A percentile compares a stretch with the other conserved stretches of the same genome.
Evolutionary conservation across 1,139 yeast genomes (phyloP).

Genomic region (Blastobotrys malaysiensis): DNA sequence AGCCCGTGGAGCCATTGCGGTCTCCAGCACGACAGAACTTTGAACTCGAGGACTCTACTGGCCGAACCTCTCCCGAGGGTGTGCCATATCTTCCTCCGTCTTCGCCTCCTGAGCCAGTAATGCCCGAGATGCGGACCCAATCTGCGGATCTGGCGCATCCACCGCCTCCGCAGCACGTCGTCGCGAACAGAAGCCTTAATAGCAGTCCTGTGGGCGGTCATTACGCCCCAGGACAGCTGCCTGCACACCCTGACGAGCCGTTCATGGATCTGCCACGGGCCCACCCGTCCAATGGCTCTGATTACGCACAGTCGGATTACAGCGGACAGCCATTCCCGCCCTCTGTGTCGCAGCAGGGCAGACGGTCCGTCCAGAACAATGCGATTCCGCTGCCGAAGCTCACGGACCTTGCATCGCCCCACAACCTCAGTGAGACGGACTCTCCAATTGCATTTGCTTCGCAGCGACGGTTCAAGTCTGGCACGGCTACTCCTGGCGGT

Average conservation of each 20-base stretch:
- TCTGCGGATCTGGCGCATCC: not conserved
- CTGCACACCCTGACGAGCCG: slow-evolving; percentile 12
- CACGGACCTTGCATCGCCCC: slow-evolving; percentile 30
- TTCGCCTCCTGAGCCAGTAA: not conserved
- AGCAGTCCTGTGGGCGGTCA: not conserved
- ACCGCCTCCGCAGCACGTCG: not conserved
- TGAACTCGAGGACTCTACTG: not conserved
- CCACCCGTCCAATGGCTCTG: slow-evolving; percentile 11
- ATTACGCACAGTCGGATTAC: slow-evolving; percentile 4
- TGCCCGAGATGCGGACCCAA: not conserved
- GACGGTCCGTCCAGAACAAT: slow-evolving; percentile 10
- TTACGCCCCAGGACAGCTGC: slow-evolving; percentile 1
- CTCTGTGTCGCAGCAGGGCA: slow-evolving; percentile 14
- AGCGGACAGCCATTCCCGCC: slow-evolving; percentile 12
- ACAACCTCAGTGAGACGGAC: slow-evolving; percentile 28
- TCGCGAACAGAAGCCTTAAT: not conserved
- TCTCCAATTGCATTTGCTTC: slow-evolving; percentile 30
- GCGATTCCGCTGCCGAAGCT: slow-evolving; percentile 23
- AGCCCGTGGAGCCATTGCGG: not conserved
- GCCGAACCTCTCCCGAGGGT: not conserved
- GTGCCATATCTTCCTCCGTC: not conserved
- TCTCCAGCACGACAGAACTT: not conserved
- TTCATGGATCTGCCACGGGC: slow-evolving; percentile 7
- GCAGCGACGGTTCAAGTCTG: slow-evolving; percentile 18
- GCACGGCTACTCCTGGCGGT: not conserved